phyloP scores from a whole-genome alignment of 768 basidiomycete genomes.

The Zangia roseola region DNA sequence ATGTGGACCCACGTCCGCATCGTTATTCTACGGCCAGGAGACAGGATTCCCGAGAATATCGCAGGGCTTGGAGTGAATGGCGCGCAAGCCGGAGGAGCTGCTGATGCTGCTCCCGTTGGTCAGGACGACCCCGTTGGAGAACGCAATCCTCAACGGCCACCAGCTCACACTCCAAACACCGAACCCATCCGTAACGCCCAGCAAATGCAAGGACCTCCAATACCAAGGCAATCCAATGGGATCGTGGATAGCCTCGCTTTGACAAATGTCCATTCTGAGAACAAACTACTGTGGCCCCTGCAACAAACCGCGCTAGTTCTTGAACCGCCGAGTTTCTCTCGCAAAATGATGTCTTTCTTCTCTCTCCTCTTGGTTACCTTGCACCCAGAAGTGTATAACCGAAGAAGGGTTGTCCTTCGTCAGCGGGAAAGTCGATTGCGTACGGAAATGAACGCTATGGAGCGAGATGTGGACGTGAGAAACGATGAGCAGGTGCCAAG shows the following conservation, averaged over 20 bases:
- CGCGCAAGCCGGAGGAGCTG: conserved; percentile 16
- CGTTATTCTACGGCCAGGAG: conserved; percentile 37
- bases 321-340: conserved; percentile 46
- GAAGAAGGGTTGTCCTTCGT: conserved; percentile 55
- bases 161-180: conserved; percentile 14
- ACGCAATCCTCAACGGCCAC: conserved; percentile 16
- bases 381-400: conserved; percentile 75
- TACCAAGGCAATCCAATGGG: conserved; percentile 31
- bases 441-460: conserved; percentile 54
- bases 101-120: conserved; percentile 19
- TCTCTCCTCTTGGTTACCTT: conserved; percentile 57
- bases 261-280: conserved; percentile 56
- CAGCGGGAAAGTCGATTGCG: conserved; percentile 64
- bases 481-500: conserved; percentile 32
- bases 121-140: conserved; percentile 14
- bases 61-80: conserved; percentile 22
- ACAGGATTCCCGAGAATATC: conserved; percentile 31
- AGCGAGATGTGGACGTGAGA: conserved; percentile 25
- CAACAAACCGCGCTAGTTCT: conserved; percentile 13
- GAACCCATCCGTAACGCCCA: conserved; percentile 15
- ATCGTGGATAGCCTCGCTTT: conserved; percentile 54
- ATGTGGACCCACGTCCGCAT: conserved; percentile 68
- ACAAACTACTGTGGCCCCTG: conserved; percentile 44
- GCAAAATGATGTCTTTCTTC: conserved; percentile 53
- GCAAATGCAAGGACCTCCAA: conserved; percentile 28